Conservation (phyloP, 2,329 filamentous ascomycete species). For the Ophiocordyceps australis region DNA sequence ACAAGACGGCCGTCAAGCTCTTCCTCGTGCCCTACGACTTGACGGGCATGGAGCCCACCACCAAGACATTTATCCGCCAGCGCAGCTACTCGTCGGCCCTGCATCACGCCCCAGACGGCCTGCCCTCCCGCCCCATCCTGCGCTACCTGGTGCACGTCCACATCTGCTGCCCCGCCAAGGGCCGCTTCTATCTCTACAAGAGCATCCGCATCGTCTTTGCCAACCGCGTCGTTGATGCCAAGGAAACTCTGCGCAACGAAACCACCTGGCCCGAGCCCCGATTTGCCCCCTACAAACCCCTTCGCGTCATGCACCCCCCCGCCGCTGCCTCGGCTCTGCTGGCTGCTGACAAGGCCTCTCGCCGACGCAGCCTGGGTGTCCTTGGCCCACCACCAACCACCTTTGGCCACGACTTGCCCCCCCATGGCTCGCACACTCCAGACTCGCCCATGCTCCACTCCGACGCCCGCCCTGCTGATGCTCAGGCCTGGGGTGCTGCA, state of each 20-base stretch:
- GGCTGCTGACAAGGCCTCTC: slow-evolving; percentile 39
- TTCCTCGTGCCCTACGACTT: slow-evolving; percentile 91
- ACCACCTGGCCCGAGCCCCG: slow-evolving; percentile 75
- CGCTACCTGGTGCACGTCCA: slow-evolving; percentile 86
- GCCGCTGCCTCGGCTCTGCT: slow-evolving; percentile 26
- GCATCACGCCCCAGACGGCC: slow-evolving; percentile 33
- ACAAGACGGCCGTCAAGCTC: slow-evolving; percentile 93
- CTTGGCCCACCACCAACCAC: slow-evolving; percentile 4
- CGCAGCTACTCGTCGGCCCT: slow-evolving; percentile 81
- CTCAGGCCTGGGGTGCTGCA: slow-evolving; percentile 12
- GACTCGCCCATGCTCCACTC: slow-evolving; percentile 12
- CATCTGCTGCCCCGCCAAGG: slow-evolving; percentile 72
- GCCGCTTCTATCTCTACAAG: slow-evolving; percentile 80
- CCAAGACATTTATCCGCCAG: slow-evolving; percentile 91
- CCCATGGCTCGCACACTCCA: slow-evolving; percentile 13
- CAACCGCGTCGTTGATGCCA: slow-evolving; percentile 87
- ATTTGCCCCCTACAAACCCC: slow-evolving; percentile 68
- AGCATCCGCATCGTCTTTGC: slow-evolving; percentile 90
- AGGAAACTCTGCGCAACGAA: slow-evolving; percentile 82
- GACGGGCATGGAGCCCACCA: slow-evolving; percentile 78
- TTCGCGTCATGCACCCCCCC: slow-evolving; percentile 29
- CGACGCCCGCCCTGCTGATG: too few species aligned
- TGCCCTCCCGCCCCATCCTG: slow-evolving; percentile 52
- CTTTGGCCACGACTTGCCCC: slow-evolving; percentile 10
- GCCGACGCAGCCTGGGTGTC: slow-evolving; percentile 37